Conservation (phyloP, 352 stramenopile genomes). For the Lagenidium sp. region DNA sequence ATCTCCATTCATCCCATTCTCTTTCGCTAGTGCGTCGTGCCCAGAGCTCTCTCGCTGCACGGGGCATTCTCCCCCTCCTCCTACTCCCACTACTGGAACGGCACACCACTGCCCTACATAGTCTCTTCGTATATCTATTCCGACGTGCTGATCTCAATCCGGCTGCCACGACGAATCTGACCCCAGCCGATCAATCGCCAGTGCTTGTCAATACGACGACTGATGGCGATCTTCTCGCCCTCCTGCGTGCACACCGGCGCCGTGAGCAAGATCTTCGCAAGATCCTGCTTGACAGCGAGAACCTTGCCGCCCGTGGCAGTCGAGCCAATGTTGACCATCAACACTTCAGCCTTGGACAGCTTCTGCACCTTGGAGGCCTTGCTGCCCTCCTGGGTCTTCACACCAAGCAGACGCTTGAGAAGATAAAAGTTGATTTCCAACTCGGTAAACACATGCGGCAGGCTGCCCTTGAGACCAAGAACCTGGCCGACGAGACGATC, state of each 20-base stretch:
- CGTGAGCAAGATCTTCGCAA: slow-evolving; percentile 99
- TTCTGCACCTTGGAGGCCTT: slow-evolving; percentile 99
- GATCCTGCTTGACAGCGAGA: slow-evolving; percentile 94
- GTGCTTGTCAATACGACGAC: slow-evolving; percentile 98
- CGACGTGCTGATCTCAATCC: slow-evolving; percentile 87
- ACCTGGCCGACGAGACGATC: slow-evolving; percentile 99
- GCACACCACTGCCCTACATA: no score
- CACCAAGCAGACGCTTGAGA: slow-evolving; percentile 97
- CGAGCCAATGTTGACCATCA: slow-evolving; percentile 99
- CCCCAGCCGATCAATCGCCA: slow-evolving; percentile 99
- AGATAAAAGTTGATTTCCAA: slow-evolving; percentile 99
- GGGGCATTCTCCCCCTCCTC: no score
- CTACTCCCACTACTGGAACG: no score
- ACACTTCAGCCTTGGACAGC: slow-evolving; percentile 97
- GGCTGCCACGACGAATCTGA: slow-evolving; percentile 96
- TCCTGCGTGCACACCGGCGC: slow-evolving; percentile 99
- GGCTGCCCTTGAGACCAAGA: slow-evolving; percentile 94
- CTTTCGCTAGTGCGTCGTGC: no score
- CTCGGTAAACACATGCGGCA: slow-evolving; percentile 99
- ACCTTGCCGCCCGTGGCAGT: slow-evolving; percentile 97
- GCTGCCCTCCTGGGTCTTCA: slow-evolving; percentile 98
- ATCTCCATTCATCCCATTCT: no score
- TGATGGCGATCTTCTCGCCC: slow-evolving; percentile 99
- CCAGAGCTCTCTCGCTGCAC: no score
- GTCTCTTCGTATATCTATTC: no score